A percentile compares a stretch with the other conserved stretches of the same genome.
Evolutionary conservation across 2,329 filamentous ascomycete genomes (phyloP).

Genomic region (Saccharata proteae): DNA sequence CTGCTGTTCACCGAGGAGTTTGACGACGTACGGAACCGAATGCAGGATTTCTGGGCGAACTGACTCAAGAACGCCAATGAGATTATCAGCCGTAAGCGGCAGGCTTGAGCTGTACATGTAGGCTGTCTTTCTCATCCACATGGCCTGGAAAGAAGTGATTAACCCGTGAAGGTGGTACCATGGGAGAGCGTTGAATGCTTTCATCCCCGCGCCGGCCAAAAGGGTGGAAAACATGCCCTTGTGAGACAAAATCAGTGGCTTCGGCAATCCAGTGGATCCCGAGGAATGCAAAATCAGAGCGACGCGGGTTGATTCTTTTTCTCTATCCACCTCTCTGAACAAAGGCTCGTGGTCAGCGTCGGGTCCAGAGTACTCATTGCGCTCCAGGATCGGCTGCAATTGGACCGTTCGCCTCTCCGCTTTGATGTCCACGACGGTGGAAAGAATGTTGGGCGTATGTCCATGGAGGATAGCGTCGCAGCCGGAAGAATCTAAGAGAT

Average conservation of each 20-base stretch:
- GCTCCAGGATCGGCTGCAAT: neutral
- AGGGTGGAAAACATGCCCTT: slow-evolving; percentile 29
- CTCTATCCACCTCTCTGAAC: slow-evolving; percentile 1
- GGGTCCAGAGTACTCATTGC: neutral
- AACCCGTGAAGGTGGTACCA: slow-evolving; percentile 12
- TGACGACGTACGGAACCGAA: slow-evolving; percentile 52
- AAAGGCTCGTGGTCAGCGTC: neutral
- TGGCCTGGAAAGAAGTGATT: slow-evolving; percentile 9
- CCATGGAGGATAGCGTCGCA: no score
- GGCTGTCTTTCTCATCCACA: slow-evolving; percentile 33
- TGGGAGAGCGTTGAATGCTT: slow-evolving; percentile 7
- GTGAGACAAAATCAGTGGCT: slow-evolving; percentile 50
- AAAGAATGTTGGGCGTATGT: neutral
- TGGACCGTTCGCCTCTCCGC: neutral
- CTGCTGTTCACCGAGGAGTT: slow-evolving; percentile 47
- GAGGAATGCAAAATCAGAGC: slow-evolving; percentile 34
- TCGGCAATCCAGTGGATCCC: slow-evolving; percentile 50
- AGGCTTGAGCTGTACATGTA: slow-evolving; percentile 43
- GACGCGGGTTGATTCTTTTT: slow-evolving; percentile 18
- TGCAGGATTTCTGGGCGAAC: slow-evolving; percentile 42
- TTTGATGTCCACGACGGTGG: slow-evolving; percentile 1
- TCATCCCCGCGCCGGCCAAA: slow-evolving; percentile 6
- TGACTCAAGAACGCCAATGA: slow-evolving; percentile 33
- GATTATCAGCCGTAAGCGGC: slow-evolving; percentile 40
- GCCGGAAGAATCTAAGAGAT: no score